Evolutionary conservation across 345 rosid species (phyloP), one percentile per base, ranked within the genome.

Genomic region (Cardiospermum halicacabum): DNA sequence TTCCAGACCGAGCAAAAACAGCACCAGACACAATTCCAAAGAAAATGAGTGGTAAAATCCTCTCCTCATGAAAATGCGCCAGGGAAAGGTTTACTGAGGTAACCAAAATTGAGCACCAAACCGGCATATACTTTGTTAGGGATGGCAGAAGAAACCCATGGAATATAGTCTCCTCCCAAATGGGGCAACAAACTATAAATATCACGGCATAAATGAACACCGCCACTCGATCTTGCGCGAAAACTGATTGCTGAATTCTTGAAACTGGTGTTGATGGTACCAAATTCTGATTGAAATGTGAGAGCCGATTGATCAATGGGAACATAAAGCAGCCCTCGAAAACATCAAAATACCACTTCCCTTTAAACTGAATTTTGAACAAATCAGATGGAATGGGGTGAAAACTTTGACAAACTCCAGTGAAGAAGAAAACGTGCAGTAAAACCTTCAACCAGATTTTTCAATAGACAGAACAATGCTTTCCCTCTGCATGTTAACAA

Each of bases 151-250:
- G 87, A 56, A 80, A 81, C 18, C 87, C 84, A 34, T 78, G 67
- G 53, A 78, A 85, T 40, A 82, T 77, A 48, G 79, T 81, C 68
- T 82, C 91, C 69, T 78, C 81, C 82, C 87, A 85, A 7, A 77
- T 18, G 9, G 84, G 82, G 55, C 84, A 81, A 56, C 82, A 81
- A 2, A 82, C 65, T 54, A 81, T 71, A 57, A 81, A 84, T n/a
- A 85, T 81, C 56, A 75, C 60, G 3, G 78, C 80, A 63, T 79
- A 82, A 10, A 85, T 77, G 53, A 78, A 78, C 85, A 82, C 77
- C 51, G 85, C 84, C 58, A 81, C 76, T 0, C 81, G 85, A 67
- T 77, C 82, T 47, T 75, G 56, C 15, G 82, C 84, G 45, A 79
- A 74, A 58, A 75, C 70, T 16, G 82, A 82, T 64, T 77, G 87